phyloP scores from a whole-genome alignment of 371 early-diverging fungal species.

The Nosema granulosis region DNA sequence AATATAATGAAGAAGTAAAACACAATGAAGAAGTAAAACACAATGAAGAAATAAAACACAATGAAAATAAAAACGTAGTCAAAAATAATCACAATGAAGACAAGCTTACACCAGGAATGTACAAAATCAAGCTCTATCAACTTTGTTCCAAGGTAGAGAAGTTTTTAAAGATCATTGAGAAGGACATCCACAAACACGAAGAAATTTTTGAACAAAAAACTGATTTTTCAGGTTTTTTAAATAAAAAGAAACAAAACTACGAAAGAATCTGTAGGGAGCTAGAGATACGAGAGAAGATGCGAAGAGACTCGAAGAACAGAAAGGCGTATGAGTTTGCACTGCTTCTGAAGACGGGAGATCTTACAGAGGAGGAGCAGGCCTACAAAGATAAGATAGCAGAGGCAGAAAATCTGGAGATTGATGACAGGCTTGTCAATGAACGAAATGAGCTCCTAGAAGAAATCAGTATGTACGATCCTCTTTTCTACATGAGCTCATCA shows the following conservation, averaged over 20 bases:
- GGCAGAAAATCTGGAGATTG: constrained; percentile 57
- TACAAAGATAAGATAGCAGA: constrained; percentile 57
- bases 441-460: constrained; percentile 38
- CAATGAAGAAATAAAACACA: not conserved
- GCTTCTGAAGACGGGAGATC: constrained; percentile 55
- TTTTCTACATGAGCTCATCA: constrained; percentile 52
- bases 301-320: constrained; percentile 64
- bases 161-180: constrained; percentile 41
- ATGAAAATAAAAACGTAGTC: not conserved
- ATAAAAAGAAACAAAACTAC: constrained; percentile 54
- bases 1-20: constrained; percentile 47
- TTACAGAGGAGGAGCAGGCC: constrained; percentile 54
- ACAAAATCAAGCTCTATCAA: constrained; percentile 60
- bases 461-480: constrained; percentile 61
- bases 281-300: constrained; percentile 55
- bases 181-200: constrained; percentile 41
- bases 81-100: constrained; percentile 26
- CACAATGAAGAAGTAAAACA: constrained; percentile 14
- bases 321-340: constrained; percentile 61
- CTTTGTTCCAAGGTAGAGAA: constrained; percentile 60
- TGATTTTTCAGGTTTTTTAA: constrained; percentile 47
- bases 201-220: constrained; percentile 51
- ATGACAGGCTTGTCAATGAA: constrained; percentile 43
- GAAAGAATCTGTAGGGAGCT: constrained; percentile 51
- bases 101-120: constrained; percentile 22